phyloP scores from a whole-genome alignment of 1,139 yeast species.

The Saccharomycopsis phalli region DNA sequence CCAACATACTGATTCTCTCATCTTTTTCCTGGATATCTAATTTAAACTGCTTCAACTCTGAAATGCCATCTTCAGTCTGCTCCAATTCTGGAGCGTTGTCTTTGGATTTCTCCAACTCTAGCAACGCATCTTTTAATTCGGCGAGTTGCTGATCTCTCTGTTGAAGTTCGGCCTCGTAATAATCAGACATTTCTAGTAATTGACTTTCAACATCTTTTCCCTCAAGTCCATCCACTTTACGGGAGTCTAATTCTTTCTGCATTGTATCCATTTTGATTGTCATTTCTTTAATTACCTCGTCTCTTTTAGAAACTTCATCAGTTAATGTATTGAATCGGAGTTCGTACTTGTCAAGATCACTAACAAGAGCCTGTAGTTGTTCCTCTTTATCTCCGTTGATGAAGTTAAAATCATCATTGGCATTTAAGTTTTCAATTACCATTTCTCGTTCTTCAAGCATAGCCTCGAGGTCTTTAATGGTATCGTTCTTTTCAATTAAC shows the following conservation, averaged over 20 bases:
- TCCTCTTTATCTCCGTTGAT: constrained; percentile 8
- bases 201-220: no score
- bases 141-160: no score
- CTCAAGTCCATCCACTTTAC: neutral
- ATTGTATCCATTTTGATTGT: constrained; percentile 4
- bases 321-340: constrained; percentile 11
- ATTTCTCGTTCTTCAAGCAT: constrained; percentile 4
- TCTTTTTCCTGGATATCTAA: no score
- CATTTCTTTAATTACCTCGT: constrained; percentile 7
- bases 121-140: no score
- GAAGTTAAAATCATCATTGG: neutral
- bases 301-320: constrained; percentile 9
- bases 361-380: constrained; percentile 20
- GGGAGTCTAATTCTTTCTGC: constrained; percentile 6
- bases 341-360: constrained; percentile 15
- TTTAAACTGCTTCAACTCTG: no score
- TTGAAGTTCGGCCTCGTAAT: no score
- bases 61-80: no score
- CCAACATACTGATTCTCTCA: no score
- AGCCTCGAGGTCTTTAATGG: neutral
- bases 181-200: no score
- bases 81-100: no score
- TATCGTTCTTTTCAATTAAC: neutral
- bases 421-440: constrained; percentile 1
- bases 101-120: no score